Base-by-base conservation (phyloP, 495 filamentous ascomycete species). In the Mytilinidion resinicola region DNA sequence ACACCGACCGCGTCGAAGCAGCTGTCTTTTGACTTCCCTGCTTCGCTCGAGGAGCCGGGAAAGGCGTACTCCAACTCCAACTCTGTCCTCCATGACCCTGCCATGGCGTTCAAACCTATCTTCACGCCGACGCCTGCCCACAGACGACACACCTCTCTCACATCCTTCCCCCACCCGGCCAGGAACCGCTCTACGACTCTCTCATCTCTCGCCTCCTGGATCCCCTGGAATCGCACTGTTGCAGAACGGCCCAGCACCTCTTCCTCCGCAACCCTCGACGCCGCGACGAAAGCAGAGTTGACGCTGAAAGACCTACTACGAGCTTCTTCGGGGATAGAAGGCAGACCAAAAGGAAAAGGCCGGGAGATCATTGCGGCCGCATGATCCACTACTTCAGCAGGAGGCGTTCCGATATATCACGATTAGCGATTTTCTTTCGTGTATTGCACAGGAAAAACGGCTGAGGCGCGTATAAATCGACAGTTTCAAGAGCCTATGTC, bases 1-100 rank as follows among this genome's bases (percentile, higher is more conserved):
- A 21, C 54, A 11, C 62, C 62, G 4, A 58, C 60, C 14, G 56
- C 62, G 17, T 65, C 62, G 39, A 65, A 65, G 15, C 62, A 65
- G 19, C 50, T 65, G 12, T 65, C 62, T 5, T 44, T 65, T 3
- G 62, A 61, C 20, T 44, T 58, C n/a, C 56, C 63, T 1, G 57
- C 63, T 1, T 56, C 63, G 43, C 56, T 61, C 55, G 56, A 42
- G 36, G 57, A 17, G 21, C 1, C 47, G 4, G 12, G n/a, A 3
- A 50, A 59, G n/a, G 48, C 59, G 17, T 52, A 21, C 14, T 20
- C 42, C 15, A 11, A 36, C 8, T 14, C 21, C 3, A 44, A 55
- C 19, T 42, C 9, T 33, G 19, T 25, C 37, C 25, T 14, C 9
- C 10, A 42, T 35, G 38, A n/a, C 10, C 42, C 46, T 34, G n/a